Conservation (phyloP, 1,284 basidiomycete genomes). For the Tylopilus sp. region DNA sequence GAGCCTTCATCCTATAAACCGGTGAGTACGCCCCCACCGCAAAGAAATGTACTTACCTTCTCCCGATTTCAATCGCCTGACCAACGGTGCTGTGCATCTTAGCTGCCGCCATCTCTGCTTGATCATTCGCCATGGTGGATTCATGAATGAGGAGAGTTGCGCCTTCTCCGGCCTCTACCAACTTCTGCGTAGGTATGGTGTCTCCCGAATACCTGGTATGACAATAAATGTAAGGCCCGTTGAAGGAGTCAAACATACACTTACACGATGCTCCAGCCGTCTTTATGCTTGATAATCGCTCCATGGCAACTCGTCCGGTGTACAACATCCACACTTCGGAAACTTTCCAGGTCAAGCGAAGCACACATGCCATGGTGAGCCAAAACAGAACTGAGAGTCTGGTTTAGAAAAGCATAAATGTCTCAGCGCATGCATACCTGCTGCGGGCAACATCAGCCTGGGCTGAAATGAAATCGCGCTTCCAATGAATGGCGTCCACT, state of each 20-base stretch:
- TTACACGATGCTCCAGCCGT: slow-evolving; percentile 81
- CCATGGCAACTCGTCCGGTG: slow-evolving; percentile 76
- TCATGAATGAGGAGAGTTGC: slow-evolving; percentile 90
- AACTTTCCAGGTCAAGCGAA: slow-evolving; percentile 48
- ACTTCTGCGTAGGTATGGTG: slow-evolving; percentile 70
- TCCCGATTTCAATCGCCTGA: slow-evolving; percentile 78
- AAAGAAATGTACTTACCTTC: slow-evolving; percentile 42
- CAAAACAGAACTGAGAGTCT: slow-evolving; percentile 14
- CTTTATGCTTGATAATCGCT: slow-evolving; percentile 57
- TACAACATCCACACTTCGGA: slow-evolving; percentile 65
- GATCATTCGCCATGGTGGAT: slow-evolving; percentile 81
- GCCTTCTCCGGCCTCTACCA: slow-evolving; percentile 62
- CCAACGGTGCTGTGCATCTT: slow-evolving; percentile 90
- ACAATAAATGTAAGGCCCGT: slow-evolving; percentile 4
- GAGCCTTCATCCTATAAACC: slow-evolving; percentile 68
- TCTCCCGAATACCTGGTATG: slow-evolving; percentile 74
- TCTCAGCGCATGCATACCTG: slow-evolving; percentile 7
- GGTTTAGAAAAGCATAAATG: slow-evolving; percentile 2
- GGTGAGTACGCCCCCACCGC: background rate
- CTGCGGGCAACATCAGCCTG: background rate
- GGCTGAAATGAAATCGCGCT: slow-evolving; percentile 29
- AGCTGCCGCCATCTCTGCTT: slow-evolving; percentile 62
- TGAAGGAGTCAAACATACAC: slow-evolving; percentile 28
- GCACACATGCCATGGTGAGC: slow-evolving; percentile 43
- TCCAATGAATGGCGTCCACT: slow-evolving; percentile 53